Evolutionary conservation across 257 asterid genomes (phyloP).

Genomic region (Lavandula angustifolia): DNA sequence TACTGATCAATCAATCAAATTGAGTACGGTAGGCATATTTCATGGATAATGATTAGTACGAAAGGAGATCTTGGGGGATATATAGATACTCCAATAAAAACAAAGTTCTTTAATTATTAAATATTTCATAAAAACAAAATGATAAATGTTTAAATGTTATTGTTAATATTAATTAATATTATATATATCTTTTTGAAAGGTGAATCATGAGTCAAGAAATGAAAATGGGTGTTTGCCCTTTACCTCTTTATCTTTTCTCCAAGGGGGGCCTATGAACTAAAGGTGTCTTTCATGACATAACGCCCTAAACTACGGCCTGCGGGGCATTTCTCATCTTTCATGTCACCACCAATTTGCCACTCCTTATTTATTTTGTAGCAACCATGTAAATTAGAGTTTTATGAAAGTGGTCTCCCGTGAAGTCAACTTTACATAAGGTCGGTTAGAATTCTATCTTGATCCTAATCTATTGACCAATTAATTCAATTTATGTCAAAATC

Average conservation of each 20-base stretch:
- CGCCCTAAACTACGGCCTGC: neutral
- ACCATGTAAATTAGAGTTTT: too few relatives aligned
- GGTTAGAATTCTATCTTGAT: too few relatives aligned
- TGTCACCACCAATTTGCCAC: neutral
- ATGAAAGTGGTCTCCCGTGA: too few relatives aligned
- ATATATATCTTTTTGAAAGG: slow-evolving; percentile 47
- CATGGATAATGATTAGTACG: slow-evolving; percentile 47
- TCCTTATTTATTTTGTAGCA: too few relatives aligned
- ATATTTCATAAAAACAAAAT: too few relatives aligned
- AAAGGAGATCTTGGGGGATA: slow-evolving; percentile 41
- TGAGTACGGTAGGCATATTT: slow-evolving; percentile 37
- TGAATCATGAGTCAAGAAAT: slow-evolving; percentile 59
- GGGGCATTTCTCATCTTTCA: slow-evolving; percentile 25
- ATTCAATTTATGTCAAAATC: too few relatives aligned
- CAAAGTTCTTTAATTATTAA: too few relatives aligned
- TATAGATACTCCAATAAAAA: slow-evolving; percentile 17
- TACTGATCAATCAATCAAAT: slow-evolving; percentile 38
- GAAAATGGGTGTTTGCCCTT: slow-evolving; percentile 37
- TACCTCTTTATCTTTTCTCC: slow-evolving; percentile 47
- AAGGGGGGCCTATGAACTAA: slow-evolving; percentile 42
- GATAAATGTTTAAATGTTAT: too few relatives aligned
- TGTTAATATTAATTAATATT: neutral
- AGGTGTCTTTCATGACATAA: slow-evolving; percentile 48
- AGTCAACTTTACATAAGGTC: too few relatives aligned
- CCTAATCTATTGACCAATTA: too few relatives aligned